A percentile compares a stretch with the other conserved stretches of the same genome.
Evolutionary conservation across 305 asterid species (phyloP).

Genomic region (Galium porrigens): DNA sequence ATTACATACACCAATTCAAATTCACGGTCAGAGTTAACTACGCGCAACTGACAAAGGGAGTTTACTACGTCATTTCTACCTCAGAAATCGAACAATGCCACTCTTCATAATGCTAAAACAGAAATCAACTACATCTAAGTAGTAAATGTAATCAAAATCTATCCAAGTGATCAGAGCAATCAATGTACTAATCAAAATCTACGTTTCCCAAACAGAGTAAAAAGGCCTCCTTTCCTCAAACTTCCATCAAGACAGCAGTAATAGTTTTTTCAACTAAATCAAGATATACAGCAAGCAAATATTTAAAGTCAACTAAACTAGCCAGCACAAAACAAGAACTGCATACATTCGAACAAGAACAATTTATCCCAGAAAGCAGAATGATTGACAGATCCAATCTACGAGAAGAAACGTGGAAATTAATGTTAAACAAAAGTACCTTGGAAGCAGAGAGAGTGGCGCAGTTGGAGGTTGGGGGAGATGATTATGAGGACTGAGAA

Average conservation of each 20-base stretch:
- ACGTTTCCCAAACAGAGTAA: not conserved
- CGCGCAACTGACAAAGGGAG: not conserved
- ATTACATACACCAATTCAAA: not conserved
- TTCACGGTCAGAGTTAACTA: too few relatives aligned
- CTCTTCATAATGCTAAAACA: not conserved
- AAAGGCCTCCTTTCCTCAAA: not conserved
- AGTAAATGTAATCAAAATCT: not conserved
- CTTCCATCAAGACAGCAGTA: not conserved
- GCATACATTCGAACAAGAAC: not conserved
- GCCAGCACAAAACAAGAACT: not conserved
- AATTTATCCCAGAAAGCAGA: not conserved
- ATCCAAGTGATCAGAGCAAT: not conserved
- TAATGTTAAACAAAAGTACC: not conserved
- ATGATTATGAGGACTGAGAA: slow-evolving; percentile 2
- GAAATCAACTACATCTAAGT: not conserved
- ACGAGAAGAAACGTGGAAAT: not conserved
- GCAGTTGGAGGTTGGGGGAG: not conserved
- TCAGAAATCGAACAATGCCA: not conserved
- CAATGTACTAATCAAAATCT: not conserved
- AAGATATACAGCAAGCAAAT: not conserved
- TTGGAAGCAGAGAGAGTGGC: not conserved
- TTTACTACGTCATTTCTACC: not conserved
- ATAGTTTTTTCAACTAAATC: too few relatives aligned
- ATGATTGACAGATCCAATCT: not conserved
- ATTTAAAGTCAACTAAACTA: slow-evolving; percentile 1